These are phyloP conservation scores for Trichoderma asperellum DNA, from an alignment of 2,329 filamentous ascomycete genomes.

Conservation along the genomic window DNA sequence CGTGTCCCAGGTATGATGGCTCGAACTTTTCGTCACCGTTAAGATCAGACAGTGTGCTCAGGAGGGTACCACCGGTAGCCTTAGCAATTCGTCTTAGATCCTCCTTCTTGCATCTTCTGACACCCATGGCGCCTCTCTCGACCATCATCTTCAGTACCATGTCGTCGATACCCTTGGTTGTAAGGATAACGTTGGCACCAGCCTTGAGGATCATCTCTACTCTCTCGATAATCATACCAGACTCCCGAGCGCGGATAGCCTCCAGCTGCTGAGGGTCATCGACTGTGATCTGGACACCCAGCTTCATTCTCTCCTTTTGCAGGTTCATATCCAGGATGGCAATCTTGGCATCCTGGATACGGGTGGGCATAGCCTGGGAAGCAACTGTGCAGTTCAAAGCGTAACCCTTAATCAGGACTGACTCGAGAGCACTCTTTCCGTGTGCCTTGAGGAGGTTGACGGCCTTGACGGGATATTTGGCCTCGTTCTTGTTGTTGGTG, in stretches of 20 bases:
- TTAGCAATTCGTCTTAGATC: conserved; percentile 93
- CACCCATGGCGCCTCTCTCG: conserved; percentile 93
- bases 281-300: conserved; percentile 97
- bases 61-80: conserved; percentile 89
- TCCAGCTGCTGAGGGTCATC: conserved; percentile 97
- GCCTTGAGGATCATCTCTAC: conserved; percentile 98
- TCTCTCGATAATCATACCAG: conserved; percentile 89
- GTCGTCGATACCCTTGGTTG: conserved; percentile 98
- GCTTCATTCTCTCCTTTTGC: conserved; percentile 99
- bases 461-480: conserved; percentile 97
- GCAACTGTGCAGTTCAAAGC: conserved; percentile 98
- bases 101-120: conserved; percentile 97
- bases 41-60: conserved; percentile 91
- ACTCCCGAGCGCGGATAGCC: conserved; percentile 91
- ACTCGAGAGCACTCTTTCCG: conserved; percentile 89
- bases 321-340: conserved; percentile 97
- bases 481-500: conserved; percentile 85
- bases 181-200: conserved; percentile 93
- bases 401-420: conserved; percentile 90
- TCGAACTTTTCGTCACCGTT: conserved; percentile 99
- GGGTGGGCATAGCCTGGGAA: conserved; percentile 95
- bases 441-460: conserved; percentile 99
- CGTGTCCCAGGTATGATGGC: conserved; percentile 81
- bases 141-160: conserved; percentile 92
- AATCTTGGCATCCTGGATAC: conserved; percentile 92